Conservation (phyloP, 371 early-diverging fungal genomes). For the Caulochytrium protostelioides region DNA sequence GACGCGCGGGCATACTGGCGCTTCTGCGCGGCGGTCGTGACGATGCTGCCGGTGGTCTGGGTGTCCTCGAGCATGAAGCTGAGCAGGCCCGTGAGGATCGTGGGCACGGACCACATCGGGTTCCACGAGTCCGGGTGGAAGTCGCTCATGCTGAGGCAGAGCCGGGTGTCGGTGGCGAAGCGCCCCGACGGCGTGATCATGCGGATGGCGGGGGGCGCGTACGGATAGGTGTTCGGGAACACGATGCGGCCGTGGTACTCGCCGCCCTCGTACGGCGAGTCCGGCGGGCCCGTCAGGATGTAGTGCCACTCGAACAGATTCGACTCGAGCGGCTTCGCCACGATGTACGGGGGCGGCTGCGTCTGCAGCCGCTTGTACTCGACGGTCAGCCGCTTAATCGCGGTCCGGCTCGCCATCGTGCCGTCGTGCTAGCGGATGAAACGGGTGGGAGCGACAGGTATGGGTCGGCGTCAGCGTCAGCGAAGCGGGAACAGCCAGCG, state of each 20-base stretch:
- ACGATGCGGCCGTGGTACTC: slow-evolving; percentile 83
- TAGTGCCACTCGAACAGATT: slow-evolving; percentile 97
- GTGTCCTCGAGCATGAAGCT: slow-evolving; percentile 85
- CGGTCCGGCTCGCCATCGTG: slow-evolving; percentile 74
- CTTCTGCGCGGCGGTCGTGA: slow-evolving; percentile 52
- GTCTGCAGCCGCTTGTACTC: slow-evolving; percentile 64
- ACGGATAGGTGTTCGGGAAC: slow-evolving; percentile 82
- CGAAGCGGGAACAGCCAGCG: too few relatives aligned
- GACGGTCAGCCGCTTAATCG: slow-evolving; percentile 66
- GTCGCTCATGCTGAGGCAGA: slow-evolving; percentile 88
- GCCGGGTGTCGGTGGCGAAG: slow-evolving; percentile 66
- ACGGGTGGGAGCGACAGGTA: too few relatives aligned
- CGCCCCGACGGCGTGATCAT: slow-evolving; percentile 83
- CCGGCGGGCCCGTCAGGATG: slow-evolving; percentile 78
- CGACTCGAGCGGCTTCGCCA: slow-evolving; percentile 71
- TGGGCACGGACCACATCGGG: slow-evolving; percentile 87
- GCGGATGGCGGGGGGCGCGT: slow-evolving; percentile 79
- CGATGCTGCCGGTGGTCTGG: slow-evolving; percentile 75
- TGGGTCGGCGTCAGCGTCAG: too few relatives aligned
- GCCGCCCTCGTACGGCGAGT: slow-evolving; percentile 78
- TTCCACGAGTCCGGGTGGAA: slow-evolving; percentile 73
- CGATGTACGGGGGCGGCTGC: slow-evolving; percentile 32
- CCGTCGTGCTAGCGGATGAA: too few relatives aligned
- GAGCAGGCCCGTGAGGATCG: slow-evolving; percentile 79
- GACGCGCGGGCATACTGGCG: slow-evolving; percentile 49